phyloP scores from a whole-genome alignment of 176 grass and related monocot species.

The Oryza glumipatula region DNA sequence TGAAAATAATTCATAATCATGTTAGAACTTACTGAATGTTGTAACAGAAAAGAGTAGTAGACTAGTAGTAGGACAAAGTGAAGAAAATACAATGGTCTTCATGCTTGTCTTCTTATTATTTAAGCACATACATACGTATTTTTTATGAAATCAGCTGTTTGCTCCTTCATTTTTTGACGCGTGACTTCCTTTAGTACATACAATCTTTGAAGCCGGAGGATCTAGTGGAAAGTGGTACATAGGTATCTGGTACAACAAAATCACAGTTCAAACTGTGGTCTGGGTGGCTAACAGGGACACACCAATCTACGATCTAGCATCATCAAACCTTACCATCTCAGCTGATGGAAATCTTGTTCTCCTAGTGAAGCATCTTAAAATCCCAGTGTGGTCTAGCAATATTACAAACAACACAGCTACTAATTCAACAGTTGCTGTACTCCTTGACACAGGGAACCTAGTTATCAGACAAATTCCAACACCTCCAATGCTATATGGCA shows the following conservation, averaged over 20 bases:
- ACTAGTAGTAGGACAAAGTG: too few relatives aligned
- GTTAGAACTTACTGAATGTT: too few relatives aligned
- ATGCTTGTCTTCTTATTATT: too few relatives aligned
- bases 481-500: slow-evolving; percentile 33
- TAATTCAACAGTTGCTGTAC: slow-evolving; percentile 5
- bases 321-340: slow-evolving; percentile 42
- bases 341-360: slow-evolving; percentile 40
- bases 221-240: slow-evolving; percentile 41
- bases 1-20: too few relatives aligned
- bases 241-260: slow-evolving; percentile 56
- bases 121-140: too few relatives aligned
- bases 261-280: slow-evolving; percentile 40
- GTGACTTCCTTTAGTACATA: slow-evolving; percentile 10
- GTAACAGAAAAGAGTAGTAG: too few relatives aligned
- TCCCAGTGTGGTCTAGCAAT: slow-evolving; percentile 35
- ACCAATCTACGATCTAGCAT: slow-evolving; percentile 36
- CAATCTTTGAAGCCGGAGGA: not conserved
- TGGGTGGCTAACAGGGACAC: slow-evolving; percentile 54
- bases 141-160: too few relatives aligned
- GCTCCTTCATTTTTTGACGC: not conserved
- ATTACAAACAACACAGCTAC: not conserved
- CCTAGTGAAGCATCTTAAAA: not conserved
- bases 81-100: too few relatives aligned
- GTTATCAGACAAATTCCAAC: slow-evolving; percentile 19
- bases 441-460: slow-evolving; percentile 46